These are phyloP conservation scores for Ceratobasidium sp. DNA, from an alignment of 1,284 basidiomycete species.

Conservation along the genomic window DNA sequence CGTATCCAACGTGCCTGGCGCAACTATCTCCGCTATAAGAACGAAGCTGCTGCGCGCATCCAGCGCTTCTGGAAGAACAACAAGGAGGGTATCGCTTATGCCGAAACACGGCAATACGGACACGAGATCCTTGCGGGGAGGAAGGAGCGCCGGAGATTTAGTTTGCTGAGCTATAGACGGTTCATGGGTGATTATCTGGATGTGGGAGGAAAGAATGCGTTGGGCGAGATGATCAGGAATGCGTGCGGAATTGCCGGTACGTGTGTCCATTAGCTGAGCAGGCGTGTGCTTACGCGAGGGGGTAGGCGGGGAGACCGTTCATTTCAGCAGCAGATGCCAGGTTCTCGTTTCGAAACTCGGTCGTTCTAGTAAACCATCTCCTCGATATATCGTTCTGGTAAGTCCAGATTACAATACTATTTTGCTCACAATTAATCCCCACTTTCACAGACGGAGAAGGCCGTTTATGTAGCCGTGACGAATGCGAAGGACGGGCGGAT, in stretches of 20 bases:
- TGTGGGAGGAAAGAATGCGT: constrained; percentile 80
- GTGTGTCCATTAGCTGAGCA: constrained; percentile 51
- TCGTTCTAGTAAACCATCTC: constrained; percentile 91
- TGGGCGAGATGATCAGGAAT: constrained; percentile 81
- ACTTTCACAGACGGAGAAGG: constrained; percentile 81
- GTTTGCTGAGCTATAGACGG: constrained; percentile 91
- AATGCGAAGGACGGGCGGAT: constrained; percentile 74
- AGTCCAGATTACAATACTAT: constrained; percentile 51
- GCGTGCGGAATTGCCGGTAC: constrained; percentile 80
- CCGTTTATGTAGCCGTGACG: constrained; percentile 82
- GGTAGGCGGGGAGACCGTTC: constrained; percentile 71
- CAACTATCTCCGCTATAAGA: constrained; percentile 94
- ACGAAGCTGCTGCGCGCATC: constrained; percentile 94
- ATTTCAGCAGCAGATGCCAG: constrained; percentile 88
- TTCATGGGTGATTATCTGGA: constrained; percentile 98
- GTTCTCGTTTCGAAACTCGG: constrained; percentile 87
- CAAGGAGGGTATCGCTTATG: constrained; percentile 91
- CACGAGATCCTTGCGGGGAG: constrained; percentile 90
- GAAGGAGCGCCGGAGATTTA: constrained; percentile 95
- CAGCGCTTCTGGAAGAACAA: constrained; percentile 99
- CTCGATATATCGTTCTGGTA: constrained; percentile 90
- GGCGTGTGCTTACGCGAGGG: constrained; percentile 36
- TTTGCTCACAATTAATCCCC: constrained; percentile 32
- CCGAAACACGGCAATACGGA: constrained; percentile 91
- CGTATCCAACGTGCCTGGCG: constrained; percentile 97